phyloP scores from a whole-genome alignment of 73 alveolate species.

The Blepharisma japonicum region DNA sequence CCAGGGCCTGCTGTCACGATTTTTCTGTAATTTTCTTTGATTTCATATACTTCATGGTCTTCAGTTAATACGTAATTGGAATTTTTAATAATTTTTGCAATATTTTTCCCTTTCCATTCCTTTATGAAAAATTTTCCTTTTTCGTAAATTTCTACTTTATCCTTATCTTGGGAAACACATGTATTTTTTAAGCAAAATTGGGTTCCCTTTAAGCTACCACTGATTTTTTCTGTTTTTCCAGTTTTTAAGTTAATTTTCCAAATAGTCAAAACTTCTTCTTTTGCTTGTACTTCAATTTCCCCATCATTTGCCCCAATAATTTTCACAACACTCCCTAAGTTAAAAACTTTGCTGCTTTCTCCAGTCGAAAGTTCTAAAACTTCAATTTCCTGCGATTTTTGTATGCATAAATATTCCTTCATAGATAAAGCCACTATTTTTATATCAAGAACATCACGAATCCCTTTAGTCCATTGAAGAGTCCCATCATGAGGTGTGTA shows the following conservation, averaged over 20 bases:
- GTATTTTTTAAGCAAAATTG: neutral
- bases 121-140: neutral
- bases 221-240: neutral
- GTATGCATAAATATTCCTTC: neutral
- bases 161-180: neutral
- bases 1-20: neutral
- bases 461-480: neutral
- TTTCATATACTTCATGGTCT: neutral
- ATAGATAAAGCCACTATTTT: neutral
- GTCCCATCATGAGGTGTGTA: neutral
- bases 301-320: neutral
- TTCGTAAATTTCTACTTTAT: neutral
- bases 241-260: neutral
- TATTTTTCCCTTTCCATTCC: neutral
- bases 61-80: neutral
- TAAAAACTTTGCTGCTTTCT: neutral
- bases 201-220: neutral
- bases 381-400: neutral
- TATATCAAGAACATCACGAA: neutral
- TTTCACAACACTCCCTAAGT: neutral
- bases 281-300: neutral
- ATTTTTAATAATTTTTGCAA: neutral
- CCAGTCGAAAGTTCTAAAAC: neutral
- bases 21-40: neutral
- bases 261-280: neutral